Percentiles rank a stretch among this genome's conserved stretches.
These are phyloP conservation scores for Nematodospora anomalae DNA, from an alignment of 1,139 yeast species.

Conservation along the genomic window DNA sequence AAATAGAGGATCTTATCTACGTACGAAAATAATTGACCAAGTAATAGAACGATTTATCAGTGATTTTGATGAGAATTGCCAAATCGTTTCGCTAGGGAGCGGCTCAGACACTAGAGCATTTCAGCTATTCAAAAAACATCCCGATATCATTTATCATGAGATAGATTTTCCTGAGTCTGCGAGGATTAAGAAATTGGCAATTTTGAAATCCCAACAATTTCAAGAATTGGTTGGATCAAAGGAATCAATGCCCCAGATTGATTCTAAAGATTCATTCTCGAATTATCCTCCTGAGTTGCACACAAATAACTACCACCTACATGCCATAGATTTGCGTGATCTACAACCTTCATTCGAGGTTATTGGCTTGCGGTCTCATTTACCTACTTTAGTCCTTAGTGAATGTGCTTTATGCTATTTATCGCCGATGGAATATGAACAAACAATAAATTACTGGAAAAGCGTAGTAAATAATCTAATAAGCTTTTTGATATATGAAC, in stretches of 20 bases:
- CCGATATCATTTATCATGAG: slow-evolving; percentile 56
- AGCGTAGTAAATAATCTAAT: slow-evolving; percentile 22
- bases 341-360: slow-evolving; percentile 15
- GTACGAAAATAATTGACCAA: slow-evolving; percentile 63
- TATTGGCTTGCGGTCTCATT: slow-evolving; percentile 26
- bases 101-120: slow-evolving; percentile 91
- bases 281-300: slow-evolving; percentile 33
- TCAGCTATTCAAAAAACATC: slow-evolving; percentile 31
- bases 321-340: slow-evolving; percentile 56
- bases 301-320: slow-evolving; percentile 50
- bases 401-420: slow-evolving; percentile 91
- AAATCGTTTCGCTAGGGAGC: slow-evolving; percentile 85
- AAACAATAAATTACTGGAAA: slow-evolving; percentile 47
- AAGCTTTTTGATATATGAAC: slow-evolving; percentile 73
- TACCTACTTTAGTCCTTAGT: slow-evolving; percentile 74
- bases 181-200: slow-evolving; percentile 57
- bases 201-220: slow-evolving; percentile 32
- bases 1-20: slow-evolving; percentile 75
- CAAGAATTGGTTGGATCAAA: slow-evolving; percentile 19
- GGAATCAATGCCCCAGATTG: slow-evolving; percentile 15
- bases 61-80: slow-evolving; percentile 35
- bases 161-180: slow-evolving; percentile 71
- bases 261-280: slow-evolving; percentile 25
- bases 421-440: slow-evolving; percentile 54
- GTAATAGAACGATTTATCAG: slow-evolving; percentile 52